Conservation (phyloP, 305 asterid genomes). For the Fraxinus angustifolia region DNA sequence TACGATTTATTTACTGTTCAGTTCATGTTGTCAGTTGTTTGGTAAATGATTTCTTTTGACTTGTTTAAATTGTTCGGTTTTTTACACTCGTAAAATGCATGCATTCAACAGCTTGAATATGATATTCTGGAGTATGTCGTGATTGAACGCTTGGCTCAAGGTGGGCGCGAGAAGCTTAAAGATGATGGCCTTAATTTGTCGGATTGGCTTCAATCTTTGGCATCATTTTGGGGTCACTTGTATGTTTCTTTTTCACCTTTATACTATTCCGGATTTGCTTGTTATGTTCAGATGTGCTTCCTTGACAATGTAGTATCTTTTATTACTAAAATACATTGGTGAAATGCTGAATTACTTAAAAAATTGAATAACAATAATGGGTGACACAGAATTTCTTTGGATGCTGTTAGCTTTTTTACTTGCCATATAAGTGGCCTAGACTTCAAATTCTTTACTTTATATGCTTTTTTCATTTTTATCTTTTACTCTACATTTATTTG, state of each 20-base stretch:
- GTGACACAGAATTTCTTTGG: conserved; percentile 3
- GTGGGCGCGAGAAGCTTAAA: conserved; percentile 97
- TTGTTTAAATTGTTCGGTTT: neutral
- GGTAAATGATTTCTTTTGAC: neutral
- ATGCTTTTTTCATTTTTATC: neutral
- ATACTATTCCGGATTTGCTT: conserved; percentile 26
- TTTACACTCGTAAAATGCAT: conserved; percentile 18
- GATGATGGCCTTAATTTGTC: conserved; percentile 98
- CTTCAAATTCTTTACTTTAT: conserved; percentile 15
- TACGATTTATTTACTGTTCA: neutral
- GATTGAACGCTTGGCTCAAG: conserved; percentile 93
- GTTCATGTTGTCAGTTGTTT: neutral
- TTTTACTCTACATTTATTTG: conserved; percentile 9
- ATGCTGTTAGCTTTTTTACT: conserved; percentile 1
- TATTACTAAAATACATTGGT: conserved; percentile 15
- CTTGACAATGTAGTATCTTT: conserved; percentile 22
- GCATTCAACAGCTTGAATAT: conserved; percentile 78
- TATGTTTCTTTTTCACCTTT: conserved; percentile 46
- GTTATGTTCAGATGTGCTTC: neutral
- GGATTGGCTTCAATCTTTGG: conserved; percentile 98
- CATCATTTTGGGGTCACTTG: conserved; percentile 99
- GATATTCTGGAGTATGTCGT: conserved; percentile 97
- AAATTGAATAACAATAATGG: neutral
- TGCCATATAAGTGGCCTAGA: conserved; percentile 14
- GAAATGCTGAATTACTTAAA: conserved; percentile 13